Conservation (phyloP, 306 rosid species). For the Cicer bijugum region DNA sequence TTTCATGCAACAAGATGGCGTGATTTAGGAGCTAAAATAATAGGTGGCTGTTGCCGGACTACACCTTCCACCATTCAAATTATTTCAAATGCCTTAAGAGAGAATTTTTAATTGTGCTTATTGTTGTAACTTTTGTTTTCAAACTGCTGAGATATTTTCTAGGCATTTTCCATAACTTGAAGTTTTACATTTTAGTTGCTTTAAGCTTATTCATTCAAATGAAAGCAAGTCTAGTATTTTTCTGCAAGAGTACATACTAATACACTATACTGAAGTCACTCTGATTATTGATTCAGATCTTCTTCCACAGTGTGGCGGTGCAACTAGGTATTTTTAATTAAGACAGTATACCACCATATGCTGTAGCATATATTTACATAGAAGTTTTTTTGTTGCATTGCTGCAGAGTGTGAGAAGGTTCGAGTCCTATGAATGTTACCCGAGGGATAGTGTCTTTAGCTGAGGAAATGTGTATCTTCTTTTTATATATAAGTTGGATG, state of each 20-base stretch:
- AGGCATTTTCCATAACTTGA: neutral
- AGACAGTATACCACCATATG: too few relatives aligned
- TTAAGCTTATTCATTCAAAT: constrained; percentile 6
- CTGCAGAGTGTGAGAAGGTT: too few relatives aligned
- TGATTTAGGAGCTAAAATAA: constrained; percentile 72
- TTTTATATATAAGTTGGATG: too few relatives aligned
- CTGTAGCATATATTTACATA: too few relatives aligned
- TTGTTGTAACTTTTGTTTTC: constrained; percentile 11
- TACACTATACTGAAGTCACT: too few relatives aligned
- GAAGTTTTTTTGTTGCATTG: too few relatives aligned
- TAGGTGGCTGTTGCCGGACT: constrained; percentile 93
- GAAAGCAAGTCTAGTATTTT: neutral
- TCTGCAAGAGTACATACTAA: neutral
- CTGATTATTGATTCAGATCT: too few relatives aligned
- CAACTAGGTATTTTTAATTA: too few relatives aligned
- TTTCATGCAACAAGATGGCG: constrained; percentile 70
- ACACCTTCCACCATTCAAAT: constrained; percentile 71
- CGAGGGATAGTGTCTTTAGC: too few relatives aligned
- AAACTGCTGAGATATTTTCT: constrained; percentile 4
- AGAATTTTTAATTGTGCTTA: constrained; percentile 8
- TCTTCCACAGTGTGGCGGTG: too few relatives aligned
- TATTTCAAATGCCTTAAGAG: constrained; percentile 63
- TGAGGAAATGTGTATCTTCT: too few relatives aligned
- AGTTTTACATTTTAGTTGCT: neutral
- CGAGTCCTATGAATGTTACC: too few relatives aligned